phyloP scores from a whole-genome alignment of 2,329 filamentous ascomycete genomes.

The Fusarium hostae region DNA sequence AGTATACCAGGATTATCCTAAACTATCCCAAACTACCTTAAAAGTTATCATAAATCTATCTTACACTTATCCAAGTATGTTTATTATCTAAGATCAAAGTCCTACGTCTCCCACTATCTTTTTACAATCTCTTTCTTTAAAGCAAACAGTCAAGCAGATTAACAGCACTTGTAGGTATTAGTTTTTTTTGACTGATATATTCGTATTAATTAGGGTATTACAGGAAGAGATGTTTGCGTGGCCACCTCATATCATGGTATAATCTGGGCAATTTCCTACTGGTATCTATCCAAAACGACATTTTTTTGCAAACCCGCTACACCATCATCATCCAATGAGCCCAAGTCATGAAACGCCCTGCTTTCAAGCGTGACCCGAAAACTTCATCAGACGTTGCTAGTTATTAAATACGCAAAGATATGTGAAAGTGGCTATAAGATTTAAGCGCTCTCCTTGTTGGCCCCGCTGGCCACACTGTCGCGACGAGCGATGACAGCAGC shows the following conservation, averaged over 20 bases:
- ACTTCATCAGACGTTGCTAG: not conserved
- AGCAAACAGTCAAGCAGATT: not conserved
- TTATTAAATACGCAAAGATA: not conserved
- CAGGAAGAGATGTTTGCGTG: conserved; percentile 13
- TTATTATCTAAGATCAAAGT: not conserved
- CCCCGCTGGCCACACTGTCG: conserved; percentile 28
- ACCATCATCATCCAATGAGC: conserved; percentile 9
- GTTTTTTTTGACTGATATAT: not conserved
- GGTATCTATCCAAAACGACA: conserved; percentile 19
- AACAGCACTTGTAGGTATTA: not conserved
- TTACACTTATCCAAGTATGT: not conserved
- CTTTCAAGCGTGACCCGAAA: conserved; percentile 4
- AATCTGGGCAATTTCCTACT: conserved; percentile 7
- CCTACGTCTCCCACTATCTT: too few relatives aligned
- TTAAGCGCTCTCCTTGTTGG: conserved; percentile 40
- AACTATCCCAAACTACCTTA: not conserved
- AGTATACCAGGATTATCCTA: not conserved
- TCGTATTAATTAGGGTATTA: conserved; percentile 29
- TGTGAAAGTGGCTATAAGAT: not conserved
- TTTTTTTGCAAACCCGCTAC: conserved; percentile 21
- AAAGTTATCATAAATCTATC: not conserved
- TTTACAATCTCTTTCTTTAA: not conserved
- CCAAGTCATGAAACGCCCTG: conserved; percentile 26
- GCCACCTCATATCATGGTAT: conserved; percentile 15
- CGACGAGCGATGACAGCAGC: conserved; percentile 35